These are phyloP conservation scores for Chytriomyces sp. DNA, from an alignment of 192 early-diverging fungal genomes.

Conservation along the genomic window DNA sequence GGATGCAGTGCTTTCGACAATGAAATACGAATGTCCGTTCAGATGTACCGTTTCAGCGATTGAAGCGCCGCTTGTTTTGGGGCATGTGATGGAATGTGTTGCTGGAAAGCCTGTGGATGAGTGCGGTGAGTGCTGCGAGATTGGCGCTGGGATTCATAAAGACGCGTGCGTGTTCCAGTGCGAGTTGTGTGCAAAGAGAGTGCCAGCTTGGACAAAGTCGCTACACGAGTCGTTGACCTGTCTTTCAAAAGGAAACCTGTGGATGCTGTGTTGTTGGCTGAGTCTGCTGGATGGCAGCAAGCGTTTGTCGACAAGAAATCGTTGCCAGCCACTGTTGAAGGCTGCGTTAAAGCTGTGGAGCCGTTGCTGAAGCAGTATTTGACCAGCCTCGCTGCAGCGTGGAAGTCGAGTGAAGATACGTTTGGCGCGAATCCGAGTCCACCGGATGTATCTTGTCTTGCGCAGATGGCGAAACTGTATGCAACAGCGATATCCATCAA, in stretches of 20 bases:
- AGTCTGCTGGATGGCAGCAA: slow-evolving; percentile 39
- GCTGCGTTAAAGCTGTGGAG: slow-evolving; percentile 27
- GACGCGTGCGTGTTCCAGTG: slow-evolving; percentile 33
- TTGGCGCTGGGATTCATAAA: slow-evolving; percentile 32
- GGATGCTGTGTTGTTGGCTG: neutral
- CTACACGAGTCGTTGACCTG: slow-evolving; percentile 29
- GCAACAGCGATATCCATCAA: slow-evolving; percentile 45
- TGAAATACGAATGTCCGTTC: slow-evolving; percentile 35
- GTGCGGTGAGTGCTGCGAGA: slow-evolving; percentile 33
- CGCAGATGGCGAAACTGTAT: slow-evolving; percentile 26
- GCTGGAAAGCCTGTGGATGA: neutral
- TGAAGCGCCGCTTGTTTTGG: neutral
- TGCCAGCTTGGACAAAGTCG: slow-evolving; percentile 7
- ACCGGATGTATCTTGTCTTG: slow-evolving; percentile 28
- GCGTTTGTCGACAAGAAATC: slow-evolving; percentile 39
- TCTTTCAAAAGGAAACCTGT: neutral
- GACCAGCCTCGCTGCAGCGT: slow-evolving; percentile 16
- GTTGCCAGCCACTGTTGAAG: slow-evolving; percentile 2
- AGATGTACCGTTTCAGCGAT: slow-evolving; percentile 17
- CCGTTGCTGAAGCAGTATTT: slow-evolving; percentile 15
- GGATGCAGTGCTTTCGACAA: slow-evolving; percentile 7
- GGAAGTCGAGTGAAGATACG: slow-evolving; percentile 8
- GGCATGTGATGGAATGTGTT: slow-evolving; percentile 5
- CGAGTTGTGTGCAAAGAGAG: slow-evolving; percentile 35
- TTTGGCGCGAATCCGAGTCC: slow-evolving; percentile 15